Evolutionary conservation across 164 flowering plant species (phyloP), one percentile per base, ranked within the genome.

Genomic region (Chimonanthus salicifolius): DNA sequence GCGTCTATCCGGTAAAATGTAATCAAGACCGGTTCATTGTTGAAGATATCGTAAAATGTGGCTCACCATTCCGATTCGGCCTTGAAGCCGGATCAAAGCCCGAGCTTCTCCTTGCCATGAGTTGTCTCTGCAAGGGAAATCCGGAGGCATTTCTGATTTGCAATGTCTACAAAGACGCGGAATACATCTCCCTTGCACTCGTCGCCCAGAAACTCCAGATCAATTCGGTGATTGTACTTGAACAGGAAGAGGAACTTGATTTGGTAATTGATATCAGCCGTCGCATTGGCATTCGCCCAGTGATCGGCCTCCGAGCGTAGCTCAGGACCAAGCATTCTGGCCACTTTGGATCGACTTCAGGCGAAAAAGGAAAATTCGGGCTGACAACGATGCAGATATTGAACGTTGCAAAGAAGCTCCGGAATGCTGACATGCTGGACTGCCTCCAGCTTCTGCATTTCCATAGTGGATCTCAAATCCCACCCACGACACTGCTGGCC

Each of bases 1-100:
- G 99, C 4, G 98, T 96, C 18, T 96, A 89, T 68, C 99, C 99
- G 0, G 98, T 96, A 68, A 96, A 96, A 78, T 94, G 99, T 78
- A 94, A 94, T 74, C 99, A 96, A 82, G 97, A 96, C 73, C 78
- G 92, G 74, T 96, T 85, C 67, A 85, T 96, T 33, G 97, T 96
- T 5, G 99, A 96, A 62, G 99, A 96, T 74, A 87, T 96, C 7
- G 99, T 96, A 6, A 80, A 77, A 68, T 96, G 91, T 70, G 99
- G 98, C 3, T 71, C 84, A 2, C 58, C 85, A 1, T 89, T 85
- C 72, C 84, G 97, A 67, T 96, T 96, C 78, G 98, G 98, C 43
- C 82, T 96, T n/a, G 99, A 96, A 71, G 97, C 98, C 6, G 98
- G 98, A 66, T 96, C 99, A 16, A 96, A 96, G 62, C 98, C 99